These are phyloP conservation scores for Plasmopara halstedii DNA, from an alignment of 352 stramenopile genomes.

Conservation along the genomic window DNA sequence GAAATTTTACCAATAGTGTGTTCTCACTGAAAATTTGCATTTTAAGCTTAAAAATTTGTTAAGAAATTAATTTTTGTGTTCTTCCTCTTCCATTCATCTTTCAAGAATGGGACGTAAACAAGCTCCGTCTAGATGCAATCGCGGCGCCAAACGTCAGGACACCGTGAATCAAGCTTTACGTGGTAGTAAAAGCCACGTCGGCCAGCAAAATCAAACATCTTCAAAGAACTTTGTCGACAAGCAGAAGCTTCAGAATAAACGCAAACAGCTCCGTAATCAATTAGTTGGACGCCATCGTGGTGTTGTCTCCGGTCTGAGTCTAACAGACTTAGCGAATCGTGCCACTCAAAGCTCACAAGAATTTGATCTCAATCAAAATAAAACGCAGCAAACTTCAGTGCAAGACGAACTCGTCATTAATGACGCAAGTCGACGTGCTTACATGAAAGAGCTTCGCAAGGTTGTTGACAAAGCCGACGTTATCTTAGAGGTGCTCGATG, in stretches of 20 bases:
- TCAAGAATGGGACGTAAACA: constrained; percentile 24
- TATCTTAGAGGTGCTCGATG: constrained; percentile 96
- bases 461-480: constrained; percentile 96
- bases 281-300: constrained; percentile 38
- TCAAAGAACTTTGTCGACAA: constrained; percentile 37
- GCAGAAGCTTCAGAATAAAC: constrained; percentile 53
- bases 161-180: constrained; percentile 17
- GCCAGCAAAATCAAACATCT: constrained; percentile 14
- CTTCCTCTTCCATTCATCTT: no score
- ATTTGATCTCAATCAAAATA: constrained; percentile 35
- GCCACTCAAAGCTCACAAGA: constrained; percentile 33
- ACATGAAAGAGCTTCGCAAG: constrained; percentile 95
- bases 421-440: constrained; percentile 89
- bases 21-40: no score
- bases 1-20: no score
- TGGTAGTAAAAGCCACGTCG: constrained; percentile 13
- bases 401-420: constrained; percentile 44
- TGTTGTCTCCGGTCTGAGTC: constrained; percentile 25
- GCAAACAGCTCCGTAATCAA: constrained; percentile 51
- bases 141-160: constrained; percentile 24
- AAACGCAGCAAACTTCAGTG: constrained; percentile 11
- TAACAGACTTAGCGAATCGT: constrained; percentile 44
- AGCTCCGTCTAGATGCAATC: constrained; percentile 8
- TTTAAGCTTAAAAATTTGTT: no score
- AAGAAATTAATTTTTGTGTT: no score